Evolutionary conservation across 2,329 filamentous ascomycete species (phyloP), one percentile per base, ranked within the genome.

Genomic region (Stachybotrys echinatus): DNA sequence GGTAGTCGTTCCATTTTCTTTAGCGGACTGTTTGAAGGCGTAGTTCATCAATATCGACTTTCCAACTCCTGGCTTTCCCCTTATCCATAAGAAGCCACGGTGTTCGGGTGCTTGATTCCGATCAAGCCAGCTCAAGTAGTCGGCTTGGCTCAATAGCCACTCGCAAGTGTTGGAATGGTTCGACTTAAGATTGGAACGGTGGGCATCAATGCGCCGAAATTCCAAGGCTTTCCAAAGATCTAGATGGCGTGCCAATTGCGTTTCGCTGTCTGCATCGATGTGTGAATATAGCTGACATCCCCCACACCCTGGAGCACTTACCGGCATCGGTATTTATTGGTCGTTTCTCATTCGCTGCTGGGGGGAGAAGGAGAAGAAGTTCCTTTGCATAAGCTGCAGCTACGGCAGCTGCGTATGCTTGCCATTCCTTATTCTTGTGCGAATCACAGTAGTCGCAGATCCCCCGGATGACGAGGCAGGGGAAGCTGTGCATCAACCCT

Each of bases 391-490:
- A 52, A 12, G 50, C 63, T 0, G 66, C 65, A 0, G 68, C 65
- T 0, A 56, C 59, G 0, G 55, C 58, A 0, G 69, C 64, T 0
- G 68, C 68, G 49, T 67, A 69, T 1, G 22, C 8, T 19, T 68
- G 63, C 67, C 66, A 71, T 12, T 17, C 21, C 6, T 71, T 61
- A 22, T 59, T 60, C 48, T 71, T 71, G 49, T 70, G 66, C 0
- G 57, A 61, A 51, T 72, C 68, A 4, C 64, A 60, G 46, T 70
- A 71, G 38, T 68, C 63, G 23, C 61, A 70, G 3, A 71, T 65
- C 0, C 66, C 67, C 4, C 65, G 58, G 19, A 72, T 64, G 0
- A 64, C 55, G 0, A 70, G 34, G 23, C 62, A 69, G 0, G 59
- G 61, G 5, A 66, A 52, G 1, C 49, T 50, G 3, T 54, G 48